phyloP scores from a whole-genome alignment of 495 filamentous ascomycete genomes.

The Neurospora sp. region DNA sequence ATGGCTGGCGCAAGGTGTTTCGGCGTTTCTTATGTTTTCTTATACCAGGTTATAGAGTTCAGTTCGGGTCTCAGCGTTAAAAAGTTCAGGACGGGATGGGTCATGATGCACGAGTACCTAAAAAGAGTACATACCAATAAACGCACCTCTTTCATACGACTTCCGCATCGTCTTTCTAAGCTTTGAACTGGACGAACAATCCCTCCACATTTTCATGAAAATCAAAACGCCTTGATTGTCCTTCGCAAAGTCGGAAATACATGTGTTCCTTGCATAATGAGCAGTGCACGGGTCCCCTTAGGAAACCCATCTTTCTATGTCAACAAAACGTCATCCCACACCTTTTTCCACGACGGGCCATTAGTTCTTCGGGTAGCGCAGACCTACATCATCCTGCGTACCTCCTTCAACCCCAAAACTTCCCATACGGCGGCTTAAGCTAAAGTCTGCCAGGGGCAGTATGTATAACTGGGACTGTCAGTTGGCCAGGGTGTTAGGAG shows the following conservation, averaged over 20 bases:
- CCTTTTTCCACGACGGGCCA: background rate
- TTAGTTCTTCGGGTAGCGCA: background rate
- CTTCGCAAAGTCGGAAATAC: background rate
- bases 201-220: background rate
- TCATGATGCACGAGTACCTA: background rate
- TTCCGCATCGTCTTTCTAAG: background rate
- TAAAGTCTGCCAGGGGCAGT: background rate
- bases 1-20: conserved; percentile 1
- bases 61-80: background rate
- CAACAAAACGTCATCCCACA: background rate
- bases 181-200: background rate
- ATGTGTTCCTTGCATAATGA: background rate
- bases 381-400: background rate
- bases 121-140: background rate
- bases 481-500: background rate
- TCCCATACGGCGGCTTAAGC: background rate
- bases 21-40: conserved; percentile 5
- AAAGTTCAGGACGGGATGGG: background rate
- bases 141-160: background rate
- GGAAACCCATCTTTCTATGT: background rate
- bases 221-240: background rate
- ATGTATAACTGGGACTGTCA: background rate
- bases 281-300: background rate
- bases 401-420: background rate
- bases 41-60: background rate